Conservation (phyloP, 495 filamentous ascomycete genomes). For the Astrocystis sublimbata region DNA sequence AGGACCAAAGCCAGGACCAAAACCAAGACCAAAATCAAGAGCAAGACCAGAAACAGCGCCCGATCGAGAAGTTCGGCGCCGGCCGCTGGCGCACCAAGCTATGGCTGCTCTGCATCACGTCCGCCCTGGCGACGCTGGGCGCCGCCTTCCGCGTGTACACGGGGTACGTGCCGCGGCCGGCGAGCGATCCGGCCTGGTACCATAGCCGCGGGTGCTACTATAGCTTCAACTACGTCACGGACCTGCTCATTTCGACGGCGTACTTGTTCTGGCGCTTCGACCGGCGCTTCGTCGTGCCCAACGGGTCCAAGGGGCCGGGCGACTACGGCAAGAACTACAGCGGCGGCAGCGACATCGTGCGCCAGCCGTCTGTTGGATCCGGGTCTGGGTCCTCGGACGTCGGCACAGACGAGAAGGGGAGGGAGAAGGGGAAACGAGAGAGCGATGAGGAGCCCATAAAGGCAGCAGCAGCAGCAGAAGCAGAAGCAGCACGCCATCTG, state of each 20-base stretch:
- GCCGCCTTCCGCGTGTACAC: constrained; percentile 67
- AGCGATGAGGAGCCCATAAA: constrained; percentile 6
- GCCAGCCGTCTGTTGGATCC: constrained; percentile 13
- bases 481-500: not conserved
- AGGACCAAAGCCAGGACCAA: too few species aligned
- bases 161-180: constrained; percentile 55
- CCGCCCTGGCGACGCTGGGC: constrained; percentile 64
- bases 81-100: constrained; percentile 68
- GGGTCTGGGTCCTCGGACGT: constrained; percentile 13
- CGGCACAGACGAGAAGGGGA: too few species aligned
- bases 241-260: constrained; percentile 64
- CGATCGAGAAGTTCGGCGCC: constrained; percentile 67
- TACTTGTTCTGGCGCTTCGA: constrained; percentile 71
- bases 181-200: constrained; percentile 63
- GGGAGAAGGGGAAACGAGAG: not conserved
- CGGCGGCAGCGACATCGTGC: constrained; percentile 7
- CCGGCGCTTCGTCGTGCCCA: constrained; percentile 69
- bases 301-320: constrained; percentile 43
- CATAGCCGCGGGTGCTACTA: constrained; percentile 74
- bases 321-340: constrained; percentile 40
- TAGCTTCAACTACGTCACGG: constrained; percentile 72
- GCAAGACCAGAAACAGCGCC: too few species aligned
- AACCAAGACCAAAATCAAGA: too few species aligned
- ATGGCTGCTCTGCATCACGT: constrained; percentile 56
- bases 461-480: not conserved